Percentiles rank a stretch among this genome's conserved stretches.
These are phyloP conservation scores for Cubamyces lactineus DNA, from an alignment of 768 basidiomycete genomes.

Conservation along the genomic window DNA sequence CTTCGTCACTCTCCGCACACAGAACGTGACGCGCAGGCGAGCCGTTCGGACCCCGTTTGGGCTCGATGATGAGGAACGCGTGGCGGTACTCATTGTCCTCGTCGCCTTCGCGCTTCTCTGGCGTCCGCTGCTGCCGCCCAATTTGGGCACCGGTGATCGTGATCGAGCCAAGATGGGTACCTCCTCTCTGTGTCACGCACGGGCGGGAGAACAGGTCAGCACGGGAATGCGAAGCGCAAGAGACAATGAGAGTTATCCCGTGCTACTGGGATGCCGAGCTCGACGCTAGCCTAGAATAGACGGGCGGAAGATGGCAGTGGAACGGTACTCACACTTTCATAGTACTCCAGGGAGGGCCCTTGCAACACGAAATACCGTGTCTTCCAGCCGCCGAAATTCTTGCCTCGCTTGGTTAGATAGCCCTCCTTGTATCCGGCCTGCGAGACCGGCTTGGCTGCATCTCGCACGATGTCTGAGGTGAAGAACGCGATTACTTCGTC, in stretches of 20 bases:
- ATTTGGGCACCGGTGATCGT: conserved; percentile 91
- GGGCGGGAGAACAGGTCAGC: conserved; percentile 18
- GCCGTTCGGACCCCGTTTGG: conserved; percentile 70
- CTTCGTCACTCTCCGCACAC: conserved; percentile 93
- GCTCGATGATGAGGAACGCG: conserved; percentile 96
- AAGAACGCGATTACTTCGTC: conserved; percentile 91
- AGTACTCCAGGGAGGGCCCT: conserved; percentile 91
- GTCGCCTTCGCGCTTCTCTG: conserved; percentile 55
- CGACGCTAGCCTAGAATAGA: conserved; percentile 4
- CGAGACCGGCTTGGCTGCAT: conserved; percentile 73
- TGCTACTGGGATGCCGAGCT: conserved; percentile 1
- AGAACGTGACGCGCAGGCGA: conserved; percentile 85
- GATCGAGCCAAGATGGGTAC: conserved; percentile 90
- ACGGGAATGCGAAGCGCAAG: conserved; percentile 13
- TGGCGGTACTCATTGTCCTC: conserved; percentile 96
- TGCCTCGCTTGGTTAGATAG: conserved; percentile 93
- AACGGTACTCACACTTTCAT: conserved; percentile 80
- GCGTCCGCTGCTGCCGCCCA: conserved; percentile 83
- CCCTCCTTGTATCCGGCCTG: conserved; percentile 91
- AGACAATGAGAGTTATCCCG: conserved; percentile 14
- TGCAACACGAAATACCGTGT: conserved; percentile 93
- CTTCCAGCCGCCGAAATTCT: conserved; percentile 99
- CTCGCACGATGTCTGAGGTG: conserved; percentile 84
- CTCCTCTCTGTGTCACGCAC: conserved; percentile 68
- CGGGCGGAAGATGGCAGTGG: conserved; percentile 4